Percentiles rank a stretch among this genome's conserved stretches.
These are phyloP conservation scores for Cucurbita pepo DNA, from an alignment of 306 rosid species.

Conservation along the genomic window DNA sequence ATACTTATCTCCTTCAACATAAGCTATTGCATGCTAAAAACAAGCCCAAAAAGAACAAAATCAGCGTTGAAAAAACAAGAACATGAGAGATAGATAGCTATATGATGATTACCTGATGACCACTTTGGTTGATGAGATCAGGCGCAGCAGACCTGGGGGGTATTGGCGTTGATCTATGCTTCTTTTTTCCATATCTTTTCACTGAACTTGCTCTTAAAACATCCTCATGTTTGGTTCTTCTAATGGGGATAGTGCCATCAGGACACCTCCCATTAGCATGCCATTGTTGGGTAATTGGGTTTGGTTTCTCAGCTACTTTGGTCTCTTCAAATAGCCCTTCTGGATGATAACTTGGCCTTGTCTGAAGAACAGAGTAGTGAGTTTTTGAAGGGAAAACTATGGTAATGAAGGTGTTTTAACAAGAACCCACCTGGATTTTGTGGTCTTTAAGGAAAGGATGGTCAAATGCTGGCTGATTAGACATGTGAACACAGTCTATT, in stretches of 20 bases:
- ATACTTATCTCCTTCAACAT: slow-evolving; percentile 86
- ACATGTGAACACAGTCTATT: slow-evolving; percentile 72
- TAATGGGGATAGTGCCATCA: slow-evolving; percentile 66
- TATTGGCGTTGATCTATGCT: slow-evolving; percentile 54
- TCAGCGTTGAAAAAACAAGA: background rate
- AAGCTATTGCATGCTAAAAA: slow-evolving; percentile 86
- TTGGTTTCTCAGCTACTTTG: slow-evolving; percentile 38
- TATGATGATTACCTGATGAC: slow-evolving; percentile 64
- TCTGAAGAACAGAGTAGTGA: slow-evolving; percentile 23
- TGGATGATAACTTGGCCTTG: slow-evolving; percentile 73
- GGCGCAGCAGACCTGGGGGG: slow-evolving; percentile 96
- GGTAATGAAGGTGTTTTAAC: background rate
- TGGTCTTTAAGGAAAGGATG: slow-evolving; percentile 95
- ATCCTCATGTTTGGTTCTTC: slow-evolving; percentile 82
- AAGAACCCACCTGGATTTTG: slow-evolving; percentile 25
- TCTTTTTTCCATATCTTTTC: slow-evolving; percentile 81
- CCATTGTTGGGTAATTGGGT: slow-evolving; percentile 60
- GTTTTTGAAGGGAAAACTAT: background rate
- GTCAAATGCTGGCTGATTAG: slow-evolving; percentile 91
- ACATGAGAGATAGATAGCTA: background rate
- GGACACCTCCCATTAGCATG: slow-evolving; percentile 74
- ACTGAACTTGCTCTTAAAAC: slow-evolving; percentile 80
- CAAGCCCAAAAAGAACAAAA: slow-evolving; percentile 1
- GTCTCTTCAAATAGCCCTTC: slow-evolving; percentile 66
- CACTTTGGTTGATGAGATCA: slow-evolving; percentile 82